phyloP scores from a whole-genome alignment of 805 yeast genomes.

The Ogataea corticis region DNA sequence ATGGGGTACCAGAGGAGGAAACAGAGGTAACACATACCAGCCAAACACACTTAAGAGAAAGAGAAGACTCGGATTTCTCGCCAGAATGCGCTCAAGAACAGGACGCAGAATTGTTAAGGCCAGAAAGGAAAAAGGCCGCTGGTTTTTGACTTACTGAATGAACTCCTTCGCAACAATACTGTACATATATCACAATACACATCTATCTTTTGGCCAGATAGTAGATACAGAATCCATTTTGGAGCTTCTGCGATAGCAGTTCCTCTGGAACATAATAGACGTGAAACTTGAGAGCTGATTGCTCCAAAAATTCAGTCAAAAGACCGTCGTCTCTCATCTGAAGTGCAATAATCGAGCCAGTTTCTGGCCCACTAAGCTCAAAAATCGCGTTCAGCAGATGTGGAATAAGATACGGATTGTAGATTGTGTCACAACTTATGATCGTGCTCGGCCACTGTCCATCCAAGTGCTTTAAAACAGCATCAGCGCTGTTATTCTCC shows the following conservation, averaged over 20 bases:
- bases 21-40: slow-evolving; percentile 91
- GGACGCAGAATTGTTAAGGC: slow-evolving; percentile 80
- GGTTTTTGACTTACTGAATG: slow-evolving; percentile 84
- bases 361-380: slow-evolving; percentile 33
- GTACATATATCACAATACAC: slow-evolving; percentile 9
- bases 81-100: slow-evolving; percentile 69
- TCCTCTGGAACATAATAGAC: slow-evolving; percentile 37
- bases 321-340: slow-evolving; percentile 57
- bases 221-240: slow-evolving; percentile 48
- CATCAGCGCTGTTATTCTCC: slow-evolving; percentile 43
- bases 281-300: slow-evolving; percentile 34
- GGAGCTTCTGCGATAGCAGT: slow-evolving; percentile 34
- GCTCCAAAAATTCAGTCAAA: slow-evolving; percentile 45
- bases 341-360: slow-evolving; percentile 45
- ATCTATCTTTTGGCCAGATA: slow-evolving; percentile 23
- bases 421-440: slow-evolving; percentile 65
- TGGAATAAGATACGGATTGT: slow-evolving; percentile 59
- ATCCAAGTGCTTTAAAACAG: slow-evolving; percentile 8
- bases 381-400: slow-evolving; percentile 47
- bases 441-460: slow-evolving; percentile 42
- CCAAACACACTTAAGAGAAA: slow-evolving; percentile 90
- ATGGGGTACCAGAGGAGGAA: slow-evolving; percentile 62
- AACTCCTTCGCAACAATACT: slow-evolving; percentile 11
- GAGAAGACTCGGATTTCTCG: slow-evolving; percentile 85
- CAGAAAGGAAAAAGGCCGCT: slow-evolving; percentile 86